These are phyloP conservation scores for Magnaporthiopsis incrustans DNA, from an alignment of 2,329 filamentous ascomycete genomes.

Conservation along the genomic window DNA sequence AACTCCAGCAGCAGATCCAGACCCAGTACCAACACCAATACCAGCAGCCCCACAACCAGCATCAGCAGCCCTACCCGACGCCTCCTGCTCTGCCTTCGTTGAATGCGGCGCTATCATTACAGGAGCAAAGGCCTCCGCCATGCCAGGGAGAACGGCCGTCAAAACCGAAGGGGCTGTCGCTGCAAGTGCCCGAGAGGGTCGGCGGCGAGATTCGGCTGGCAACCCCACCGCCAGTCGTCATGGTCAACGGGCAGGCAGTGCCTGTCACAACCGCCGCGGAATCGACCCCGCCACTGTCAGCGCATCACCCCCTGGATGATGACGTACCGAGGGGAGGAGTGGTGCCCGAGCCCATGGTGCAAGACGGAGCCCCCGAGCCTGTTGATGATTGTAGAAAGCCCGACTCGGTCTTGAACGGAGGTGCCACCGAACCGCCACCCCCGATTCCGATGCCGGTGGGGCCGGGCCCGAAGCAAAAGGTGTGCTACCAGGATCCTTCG, in stretches of 20 bases:
- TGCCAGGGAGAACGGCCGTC: constrained; percentile 8
- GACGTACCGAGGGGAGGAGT: not conserved
- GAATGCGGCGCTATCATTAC: constrained; percentile 1
- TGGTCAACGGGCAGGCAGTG: constrained; percentile 22
- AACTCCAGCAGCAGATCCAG: not conserved
- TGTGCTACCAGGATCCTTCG: constrained; percentile 22
- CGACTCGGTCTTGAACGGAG: too few species aligned
- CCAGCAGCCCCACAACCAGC: not conserved
- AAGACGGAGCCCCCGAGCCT: not conserved
- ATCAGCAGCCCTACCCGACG: not conserved
- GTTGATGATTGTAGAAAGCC: not conserved
- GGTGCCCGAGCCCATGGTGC: too few species aligned
- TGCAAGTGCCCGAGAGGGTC: constrained; percentile 47
- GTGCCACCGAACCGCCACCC: not conserved
- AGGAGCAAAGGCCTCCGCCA: constrained; percentile 12
- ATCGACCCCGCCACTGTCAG: not conserved
- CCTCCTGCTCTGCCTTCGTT: constrained; percentile 1
- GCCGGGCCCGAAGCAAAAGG: not conserved
- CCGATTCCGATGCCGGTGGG: not conserved
- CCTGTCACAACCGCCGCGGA: constrained; percentile 1
- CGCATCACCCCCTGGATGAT: not conserved
- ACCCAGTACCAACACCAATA: not conserved
- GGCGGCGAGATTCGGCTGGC: constrained; percentile 24
- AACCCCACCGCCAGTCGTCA: constrained; percentile 22
- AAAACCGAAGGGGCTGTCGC: constrained; percentile 42